Evolutionary conservation across 148 eudicot species (phyloP).

Genomic region (Tetragonia tetragonoides): DNA sequence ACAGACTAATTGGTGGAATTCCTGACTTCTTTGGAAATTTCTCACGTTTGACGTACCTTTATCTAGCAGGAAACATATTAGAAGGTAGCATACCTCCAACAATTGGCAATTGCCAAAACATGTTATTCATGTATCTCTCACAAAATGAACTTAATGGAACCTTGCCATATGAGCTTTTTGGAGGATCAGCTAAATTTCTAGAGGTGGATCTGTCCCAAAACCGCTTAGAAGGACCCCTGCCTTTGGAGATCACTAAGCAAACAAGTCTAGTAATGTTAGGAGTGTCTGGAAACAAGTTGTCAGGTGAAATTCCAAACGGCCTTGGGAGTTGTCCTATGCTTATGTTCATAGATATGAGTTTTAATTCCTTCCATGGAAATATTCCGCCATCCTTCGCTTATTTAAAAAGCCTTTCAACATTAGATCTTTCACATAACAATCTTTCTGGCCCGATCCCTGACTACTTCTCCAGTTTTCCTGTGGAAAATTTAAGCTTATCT

Average conservation of each 20-base stretch:
- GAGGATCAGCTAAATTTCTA: constrained; percentile 17
- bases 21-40: constrained; percentile 33
- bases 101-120: constrained; percentile 29
- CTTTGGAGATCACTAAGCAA: constrained; percentile 27
- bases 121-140: constrained; percentile 23
- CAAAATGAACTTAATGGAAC: constrained; percentile 30
- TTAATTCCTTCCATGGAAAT: too few relatives aligned
- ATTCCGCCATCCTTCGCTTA: too few relatives aligned
- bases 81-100: constrained; percentile 32
- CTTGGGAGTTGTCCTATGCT: constrained; percentile 31
- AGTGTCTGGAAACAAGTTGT: constrained; percentile 33
- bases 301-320: constrained; percentile 41
- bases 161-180: constrained; percentile 28
- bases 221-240: too few relatives aligned
- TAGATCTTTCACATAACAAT: too few relatives aligned
- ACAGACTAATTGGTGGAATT: constrained; percentile 27
- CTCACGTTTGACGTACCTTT: not conserved
- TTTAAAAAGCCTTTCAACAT: too few relatives aligned
- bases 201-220: constrained; percentile 22
- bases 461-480: constrained; percentile 21
- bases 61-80: constrained; percentile 13
- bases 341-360: constrained; percentile 17
- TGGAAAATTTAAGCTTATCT: constrained; percentile 29
- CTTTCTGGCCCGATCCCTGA: too few relatives aligned
- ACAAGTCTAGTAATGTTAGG: constrained; percentile 21